A percentile compares a stretch with the other conserved stretches of the same genome.
phyloP scores from a whole-genome alignment of 2,329 filamentous ascomycete species.

The Calonectria hongkongensis region DNA sequence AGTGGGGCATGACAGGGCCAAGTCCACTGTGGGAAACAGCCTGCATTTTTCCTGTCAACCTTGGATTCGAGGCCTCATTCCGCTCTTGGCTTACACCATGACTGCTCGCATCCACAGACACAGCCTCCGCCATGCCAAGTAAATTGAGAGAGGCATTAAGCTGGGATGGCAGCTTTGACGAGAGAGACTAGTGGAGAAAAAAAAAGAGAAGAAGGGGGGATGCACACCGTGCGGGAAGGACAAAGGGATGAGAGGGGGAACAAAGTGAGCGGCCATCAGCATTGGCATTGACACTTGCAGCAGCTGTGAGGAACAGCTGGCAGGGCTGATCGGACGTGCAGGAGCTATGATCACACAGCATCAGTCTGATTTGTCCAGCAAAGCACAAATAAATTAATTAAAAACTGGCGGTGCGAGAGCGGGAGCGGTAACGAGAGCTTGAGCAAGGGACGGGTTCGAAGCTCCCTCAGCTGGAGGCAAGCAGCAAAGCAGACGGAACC shows the following conservation, averaged over 20 bases:
- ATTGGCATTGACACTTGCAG: neutral
- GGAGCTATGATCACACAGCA: conserved; percentile 19
- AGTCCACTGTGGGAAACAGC: conserved; percentile 40
- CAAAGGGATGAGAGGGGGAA: neutral
- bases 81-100: conserved; percentile 12
- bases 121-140: conserved; percentile 34
- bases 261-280: neutral
- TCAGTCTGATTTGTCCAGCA: conserved; percentile 34
- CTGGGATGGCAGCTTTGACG: neutral
- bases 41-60: conserved; percentile 42
- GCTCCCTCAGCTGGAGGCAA: neutral
- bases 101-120: conserved; percentile 38
- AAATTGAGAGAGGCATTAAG: neutral
- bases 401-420: neutral
- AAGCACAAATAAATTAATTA: conserved; percentile 24
- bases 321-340: conserved; percentile 29
- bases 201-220: conserved; percentile 22
- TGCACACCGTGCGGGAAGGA: conserved; percentile 47
- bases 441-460: neutral
- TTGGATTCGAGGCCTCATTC: conserved; percentile 41
- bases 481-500: neutral
- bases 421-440: conserved; percentile 21
- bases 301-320: conserved; percentile 13
- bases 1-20: conserved; percentile 40
- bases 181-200: neutral